Evolutionary conservation across 2,329 filamentous ascomycete genomes (phyloP).

Genomic region (Gaeumannomyces sp.): DNA sequence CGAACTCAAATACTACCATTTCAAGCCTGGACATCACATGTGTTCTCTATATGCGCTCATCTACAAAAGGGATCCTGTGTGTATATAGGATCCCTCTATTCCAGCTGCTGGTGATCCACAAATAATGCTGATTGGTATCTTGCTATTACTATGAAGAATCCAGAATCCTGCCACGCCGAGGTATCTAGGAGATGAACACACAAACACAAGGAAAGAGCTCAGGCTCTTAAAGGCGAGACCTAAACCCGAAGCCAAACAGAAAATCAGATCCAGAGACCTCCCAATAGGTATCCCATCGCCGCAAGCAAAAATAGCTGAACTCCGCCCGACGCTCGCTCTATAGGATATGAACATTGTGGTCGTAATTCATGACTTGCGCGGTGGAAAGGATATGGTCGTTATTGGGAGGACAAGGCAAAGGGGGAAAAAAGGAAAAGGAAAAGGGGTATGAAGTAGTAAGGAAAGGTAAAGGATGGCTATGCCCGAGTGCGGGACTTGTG

Average conservation of each 20-base stretch:
- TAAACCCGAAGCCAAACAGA: background rate
- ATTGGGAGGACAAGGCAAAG: background rate
- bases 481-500: background rate
- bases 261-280: constrained; percentile 3
- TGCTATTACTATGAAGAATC: background rate
- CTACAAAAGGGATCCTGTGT: too few relatives aligned
- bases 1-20: too few relatives aligned
- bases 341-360: constrained; percentile 5
- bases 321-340: constrained; percentile 1
- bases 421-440: background rate
- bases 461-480: background rate
- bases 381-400: background rate
- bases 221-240: background rate
- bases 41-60: too few relatives aligned
- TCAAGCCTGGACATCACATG: too few relatives aligned
- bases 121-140: background rate
- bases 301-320: constrained; percentile 1
- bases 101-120: background rate
- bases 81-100: too few relatives aligned
- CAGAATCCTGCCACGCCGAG: background rate
- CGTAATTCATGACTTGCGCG: constrained; percentile 8
- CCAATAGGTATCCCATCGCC: constrained; percentile 1
- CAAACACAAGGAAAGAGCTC: background rate
- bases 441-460: background rate
- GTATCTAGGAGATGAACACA: background rate